Evolutionary conservation across 345 rosid genomes (phyloP), one percentile per base, ranked within the genome.

Genomic region (Murraya paniculata): DNA sequence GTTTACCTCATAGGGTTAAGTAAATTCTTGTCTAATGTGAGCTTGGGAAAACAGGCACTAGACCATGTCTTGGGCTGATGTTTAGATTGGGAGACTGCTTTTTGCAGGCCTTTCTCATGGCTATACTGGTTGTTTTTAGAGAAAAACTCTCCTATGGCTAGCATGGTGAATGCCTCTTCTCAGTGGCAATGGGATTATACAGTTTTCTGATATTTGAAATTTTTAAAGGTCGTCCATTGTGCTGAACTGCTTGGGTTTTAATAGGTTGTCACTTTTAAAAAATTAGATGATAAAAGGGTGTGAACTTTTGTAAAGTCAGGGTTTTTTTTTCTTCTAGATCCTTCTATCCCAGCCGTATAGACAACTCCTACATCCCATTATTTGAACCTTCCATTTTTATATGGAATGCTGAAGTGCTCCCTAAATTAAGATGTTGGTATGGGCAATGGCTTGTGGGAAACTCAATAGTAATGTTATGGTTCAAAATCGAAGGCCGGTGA

Each of bases 11-110:
- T 64, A 64, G 41, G 13, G 19, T 6, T 35, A 31, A 64, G 68
- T 19, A 36, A 64, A 64, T 31, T 31, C 11, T 18, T 14, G n/a
- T 64, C 24, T 64, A 31, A 19, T 64, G n/a, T 31, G 2, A 31
- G 39, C 10, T 6, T 21, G 38, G 35, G 39, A 7, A 64, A 64
- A 31, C 13, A 18, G 22, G 21, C 24, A 64, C n/a, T 30, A 64
- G 24, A 31, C 4, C 21, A 31, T 19, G 39, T 64, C 33, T 64
- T 31, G 36, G 24, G 24, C 6, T 19, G 68, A 64, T 64, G 21
- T 31, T 64, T 64, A 36, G 39, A 64, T 64, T 64, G 68, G n/a
- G 68, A 64, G 39, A 64, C 39, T 64, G 21, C 68, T 64, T 22
- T 14, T 64, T 19, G 68, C 68, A 64, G 33, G 39, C 39, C 33